Evolutionary conservation across 2,329 filamentous ascomycete genomes (phyloP).

Genomic region (Tolypocladium endophyticum): DNA sequence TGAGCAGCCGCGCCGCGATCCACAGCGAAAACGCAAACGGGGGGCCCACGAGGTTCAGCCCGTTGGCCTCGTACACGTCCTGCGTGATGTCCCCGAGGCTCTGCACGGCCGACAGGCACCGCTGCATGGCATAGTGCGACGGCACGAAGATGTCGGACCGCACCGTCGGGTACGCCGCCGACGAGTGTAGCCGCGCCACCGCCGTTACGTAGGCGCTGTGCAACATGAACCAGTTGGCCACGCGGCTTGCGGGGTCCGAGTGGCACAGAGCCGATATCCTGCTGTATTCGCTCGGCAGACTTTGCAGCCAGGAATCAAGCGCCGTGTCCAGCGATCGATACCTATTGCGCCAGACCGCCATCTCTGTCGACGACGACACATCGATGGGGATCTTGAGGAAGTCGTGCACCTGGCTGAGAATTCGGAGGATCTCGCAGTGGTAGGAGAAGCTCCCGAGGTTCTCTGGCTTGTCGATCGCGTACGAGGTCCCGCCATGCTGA

Average conservation of each 20-base stretch:
- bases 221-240: conserved; percentile 36
- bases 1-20: conserved; percentile 28
- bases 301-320: conserved; percentile 30
- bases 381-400: conserved; percentile 30
- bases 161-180: conserved; percentile 29
- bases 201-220: conserved; percentile 33
- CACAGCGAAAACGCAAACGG: conserved; percentile 34
- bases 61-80: conserved; percentile 31
- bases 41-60: conserved; percentile 29
- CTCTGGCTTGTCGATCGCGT: conserved; percentile 25
- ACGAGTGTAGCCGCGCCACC: conserved; percentile 32
- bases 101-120: conserved; percentile 32
- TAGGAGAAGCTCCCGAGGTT: conserved; percentile 34
- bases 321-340: conserved; percentile 28
- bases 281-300: conserved; percentile 31
- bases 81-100: conserved; percentile 31
- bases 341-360: conserved; percentile 28
- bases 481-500: conserved; percentile 13
- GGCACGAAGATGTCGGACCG: conserved; percentile 30
- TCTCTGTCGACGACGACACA: conserved; percentile 24
- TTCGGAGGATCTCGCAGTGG: conserved; percentile 32
- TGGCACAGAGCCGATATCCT: conserved; percentile 34
- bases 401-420: conserved; percentile 30
- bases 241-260: conserved; percentile 31
- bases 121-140: conserved; percentile 33